These are phyloP conservation scores for Amphirosellinia nigrospora DNA, from an alignment of 495 filamentous ascomycete genomes.

Conservation along the genomic window DNA sequence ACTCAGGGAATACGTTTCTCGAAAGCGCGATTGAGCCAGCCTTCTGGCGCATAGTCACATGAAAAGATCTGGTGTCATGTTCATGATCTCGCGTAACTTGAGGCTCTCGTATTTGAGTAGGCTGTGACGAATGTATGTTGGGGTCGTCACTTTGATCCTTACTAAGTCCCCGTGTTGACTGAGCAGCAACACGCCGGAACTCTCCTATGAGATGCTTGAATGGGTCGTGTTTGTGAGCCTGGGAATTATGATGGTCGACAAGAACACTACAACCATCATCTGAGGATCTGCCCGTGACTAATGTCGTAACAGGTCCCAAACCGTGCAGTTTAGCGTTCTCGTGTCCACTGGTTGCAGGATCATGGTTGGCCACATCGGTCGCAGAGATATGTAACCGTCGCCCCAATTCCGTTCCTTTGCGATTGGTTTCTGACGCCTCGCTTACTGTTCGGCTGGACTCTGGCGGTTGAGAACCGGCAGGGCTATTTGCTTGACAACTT, in stretches of 20 bases:
- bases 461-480: background rate
- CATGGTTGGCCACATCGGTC: background rate
- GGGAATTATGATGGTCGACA: background rate
- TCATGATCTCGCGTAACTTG: constrained; percentile 22
- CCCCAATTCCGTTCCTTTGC: background rate
- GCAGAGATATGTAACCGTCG: background rate
- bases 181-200: background rate
- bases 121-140: background rate
- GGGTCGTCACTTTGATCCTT: background rate
- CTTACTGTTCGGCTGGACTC: background rate
- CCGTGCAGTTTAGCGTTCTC: background rate
- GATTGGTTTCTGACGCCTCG: background rate
- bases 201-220: constrained; percentile 16
- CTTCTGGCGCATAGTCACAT: constrained; percentile 43
- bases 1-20: background rate
- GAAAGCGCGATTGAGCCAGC: constrained; percentile 13
- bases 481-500: background rate
- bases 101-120: background rate
- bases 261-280: background rate
- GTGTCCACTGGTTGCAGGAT: background rate
- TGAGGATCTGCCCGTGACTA: background rate
- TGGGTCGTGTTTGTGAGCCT: background rate
- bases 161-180: background rate
- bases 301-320: background rate
- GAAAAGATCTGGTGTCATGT: constrained; percentile 25